A percentile compares a stretch with the other conserved stretches of the same genome.
Evolutionary conservation across 2,329 filamentous ascomycete species (phyloP).

Genomic region (Colletotrichum noveboracense): DNA sequence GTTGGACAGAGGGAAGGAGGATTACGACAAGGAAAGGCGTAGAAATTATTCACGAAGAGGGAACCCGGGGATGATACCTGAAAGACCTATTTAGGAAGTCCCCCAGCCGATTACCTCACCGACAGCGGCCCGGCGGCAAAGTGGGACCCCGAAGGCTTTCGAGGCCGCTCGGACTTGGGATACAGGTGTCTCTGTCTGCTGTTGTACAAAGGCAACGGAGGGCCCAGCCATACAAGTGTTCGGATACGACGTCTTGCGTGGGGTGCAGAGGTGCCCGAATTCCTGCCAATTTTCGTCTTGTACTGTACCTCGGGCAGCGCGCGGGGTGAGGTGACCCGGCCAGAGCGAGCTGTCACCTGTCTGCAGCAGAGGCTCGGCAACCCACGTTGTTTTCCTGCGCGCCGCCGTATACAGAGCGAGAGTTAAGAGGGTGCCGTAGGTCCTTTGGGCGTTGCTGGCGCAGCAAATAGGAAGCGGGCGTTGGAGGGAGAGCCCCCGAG

Average conservation of each 20-base stretch:
- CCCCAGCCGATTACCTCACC: slow-evolving; percentile 20
- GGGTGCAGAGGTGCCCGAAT: neutral
- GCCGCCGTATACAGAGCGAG: neutral
- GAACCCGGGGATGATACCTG: slow-evolving; percentile 21
- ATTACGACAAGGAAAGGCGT: neutral
- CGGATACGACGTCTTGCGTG: neutral
- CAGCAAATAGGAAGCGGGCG: neutral
- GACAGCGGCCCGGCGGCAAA: slow-evolving; percentile 19
- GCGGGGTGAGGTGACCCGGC: neutral
- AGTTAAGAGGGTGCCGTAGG: neutral
- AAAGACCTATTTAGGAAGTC: slow-evolving; percentile 20
- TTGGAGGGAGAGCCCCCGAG: neutral
- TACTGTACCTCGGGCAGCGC: neutral
- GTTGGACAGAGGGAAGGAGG: neutral
- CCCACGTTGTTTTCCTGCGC: neutral
- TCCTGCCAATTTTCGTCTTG: neutral
- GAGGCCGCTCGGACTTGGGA: neutral
- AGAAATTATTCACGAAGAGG: neutral
- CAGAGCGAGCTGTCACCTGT: neutral
- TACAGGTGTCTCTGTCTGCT: neutral
- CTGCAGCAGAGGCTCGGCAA: neutral
- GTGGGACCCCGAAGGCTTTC: slow-evolving; percentile 2
- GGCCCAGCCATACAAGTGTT: neutral
- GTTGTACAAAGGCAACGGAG: neutral
- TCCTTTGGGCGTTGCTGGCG: neutral